Percentiles rank a stretch among this genome's conserved stretches.
phyloP scores from a whole-genome alignment of 116 monocot species.

The Trichopus zeylanicus region DNA sequence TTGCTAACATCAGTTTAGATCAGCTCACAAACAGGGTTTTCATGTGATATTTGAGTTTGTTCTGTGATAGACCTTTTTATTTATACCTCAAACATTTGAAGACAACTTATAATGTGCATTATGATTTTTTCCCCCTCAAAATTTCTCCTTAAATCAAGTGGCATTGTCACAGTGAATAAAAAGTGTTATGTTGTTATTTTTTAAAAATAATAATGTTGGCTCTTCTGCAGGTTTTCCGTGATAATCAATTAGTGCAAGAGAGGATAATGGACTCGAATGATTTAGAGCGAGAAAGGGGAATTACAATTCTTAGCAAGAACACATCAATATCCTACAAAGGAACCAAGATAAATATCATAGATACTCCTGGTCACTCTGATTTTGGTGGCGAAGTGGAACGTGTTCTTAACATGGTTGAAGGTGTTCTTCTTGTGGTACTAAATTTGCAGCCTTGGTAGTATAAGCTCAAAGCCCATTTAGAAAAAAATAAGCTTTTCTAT shows the following conservation, averaged over 20 bases:
- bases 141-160: not conserved
- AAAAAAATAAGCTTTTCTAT: too few species aligned
- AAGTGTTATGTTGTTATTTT: not conserved
- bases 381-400: conserved; percentile 99
- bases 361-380: conserved; percentile 96
- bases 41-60: too few species aligned
- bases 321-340: conserved; percentile 90
- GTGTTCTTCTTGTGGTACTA: conserved; percentile 93
- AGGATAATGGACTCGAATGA: conserved; percentile 99
- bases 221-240: conserved; percentile 82
- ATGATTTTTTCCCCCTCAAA: too few species aligned
- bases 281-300: conserved; percentile 89
- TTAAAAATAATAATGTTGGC: not conserved
- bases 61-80: too few species aligned
- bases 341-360: conserved; percentile 93
- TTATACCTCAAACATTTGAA: too few species aligned
- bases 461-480: too few species aligned
- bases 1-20: too few species aligned
- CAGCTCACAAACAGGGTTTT: too few species aligned
- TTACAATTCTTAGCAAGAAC: conserved; percentile 97
- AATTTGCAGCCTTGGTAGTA: not conserved
- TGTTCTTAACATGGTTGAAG: conserved; percentile 99
- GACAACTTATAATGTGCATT: too few species aligned
- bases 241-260: conserved; percentile 87
- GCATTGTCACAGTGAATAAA: not conserved